Evolutionary conservation across 192 early-diverging fungal genomes (phyloP), one percentile per base, ranked within the genome.

Genomic region (Dissophora globulifera): DNA sequence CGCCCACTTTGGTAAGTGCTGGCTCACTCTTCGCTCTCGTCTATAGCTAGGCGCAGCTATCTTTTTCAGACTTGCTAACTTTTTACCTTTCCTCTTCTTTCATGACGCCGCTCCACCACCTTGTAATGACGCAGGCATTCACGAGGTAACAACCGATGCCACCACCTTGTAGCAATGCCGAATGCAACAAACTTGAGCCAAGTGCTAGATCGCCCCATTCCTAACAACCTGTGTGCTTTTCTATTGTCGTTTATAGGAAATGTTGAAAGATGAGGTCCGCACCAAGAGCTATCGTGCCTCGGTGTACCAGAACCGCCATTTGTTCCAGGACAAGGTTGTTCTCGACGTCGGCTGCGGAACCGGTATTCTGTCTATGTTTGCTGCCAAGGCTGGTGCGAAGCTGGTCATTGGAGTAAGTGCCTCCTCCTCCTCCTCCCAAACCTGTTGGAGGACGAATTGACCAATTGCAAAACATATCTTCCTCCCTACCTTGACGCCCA

Each of bases 291-390:
- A 94, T 81, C 86, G 92, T 50, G 87, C 91, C 54, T 92, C 90
- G 52, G 88, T 94, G 25, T 93, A 93, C 82, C 78, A 90, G 55
- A 96, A 96, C 85, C 92, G 92, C 68, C 84, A 86, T 76, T 67
- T 90, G 29, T 95, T 96, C 83, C 90, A 93, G 72, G 90, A 85
- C 79, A 96, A 96, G 82, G 81, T 90, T 35, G 93, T 95, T 11
- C 79, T 94, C 26, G 94, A 96, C 74, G 91, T 96, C 12, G 94
- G 94, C 23, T 95, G 94, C 59, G 94, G 94, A 51, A 96, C 94
- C 4, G 94, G 94, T 20, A 96, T 96, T 47, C 79, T 96, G 23
- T 93, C 92, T 51, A 95, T 96, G 94, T 96, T 96, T 84, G 92
- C 92, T 10, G 94, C 93, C 26, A 87, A 86, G 61, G 87, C 94